phyloP scores from a whole-genome alignment of 306 rosid species.

The Vigna radiata region DNA sequence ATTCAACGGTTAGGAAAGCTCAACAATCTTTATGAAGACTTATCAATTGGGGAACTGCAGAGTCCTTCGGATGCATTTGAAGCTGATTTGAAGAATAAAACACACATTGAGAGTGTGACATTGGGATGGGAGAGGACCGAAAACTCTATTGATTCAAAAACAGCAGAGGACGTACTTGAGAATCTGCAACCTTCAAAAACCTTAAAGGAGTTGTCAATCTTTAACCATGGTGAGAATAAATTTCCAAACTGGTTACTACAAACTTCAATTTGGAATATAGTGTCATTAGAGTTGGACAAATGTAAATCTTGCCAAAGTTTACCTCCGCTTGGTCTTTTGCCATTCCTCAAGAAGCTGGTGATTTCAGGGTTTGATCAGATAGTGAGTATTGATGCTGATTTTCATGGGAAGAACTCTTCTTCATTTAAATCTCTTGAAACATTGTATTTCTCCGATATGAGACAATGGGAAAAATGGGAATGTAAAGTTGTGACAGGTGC shows the following conservation, averaged over 20 bases:
- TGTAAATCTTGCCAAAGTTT: background rate
- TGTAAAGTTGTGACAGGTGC: no score
- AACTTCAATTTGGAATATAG: background rate
- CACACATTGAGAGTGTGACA: fast-evolving
- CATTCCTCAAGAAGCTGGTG: no score
- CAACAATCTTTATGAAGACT: background rate
- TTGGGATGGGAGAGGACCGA: background rate
- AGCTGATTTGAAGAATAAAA: background rate
- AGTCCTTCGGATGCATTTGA: background rate
- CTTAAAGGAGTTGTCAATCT: background rate
- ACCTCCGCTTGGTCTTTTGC: background rate
- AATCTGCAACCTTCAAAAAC: background rate
- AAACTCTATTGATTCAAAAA: background rate
- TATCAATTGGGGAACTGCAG: no score
- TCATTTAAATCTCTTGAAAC: no score
- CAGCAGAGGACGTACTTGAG: no score
- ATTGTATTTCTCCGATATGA: no score
- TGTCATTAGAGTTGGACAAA: background rate
- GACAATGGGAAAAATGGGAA: no score
- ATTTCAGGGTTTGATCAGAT: no score
- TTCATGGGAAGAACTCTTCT: no score
- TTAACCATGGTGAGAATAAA: background rate
- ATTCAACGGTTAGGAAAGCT: no score
- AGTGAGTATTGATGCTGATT: no score
- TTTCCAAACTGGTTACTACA: background rate